These are phyloP conservation scores for Aureobasidium sp. DNA, from an alignment of 2,329 filamentous ascomycete species.

Conservation along the genomic window DNA sequence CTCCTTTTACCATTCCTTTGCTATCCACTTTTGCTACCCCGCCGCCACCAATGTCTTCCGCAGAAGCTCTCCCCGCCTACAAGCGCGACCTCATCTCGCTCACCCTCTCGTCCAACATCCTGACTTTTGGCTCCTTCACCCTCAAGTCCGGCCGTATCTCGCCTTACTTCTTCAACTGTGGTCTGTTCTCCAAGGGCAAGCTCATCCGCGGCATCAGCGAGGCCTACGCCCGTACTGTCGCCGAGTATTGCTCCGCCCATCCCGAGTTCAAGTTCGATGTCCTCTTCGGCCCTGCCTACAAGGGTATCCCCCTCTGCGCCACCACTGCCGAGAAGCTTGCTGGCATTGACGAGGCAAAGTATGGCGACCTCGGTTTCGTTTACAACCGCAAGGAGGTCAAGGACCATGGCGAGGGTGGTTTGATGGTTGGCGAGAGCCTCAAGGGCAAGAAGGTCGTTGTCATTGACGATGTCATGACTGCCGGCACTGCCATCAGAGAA, in stretches of 20 bases:
- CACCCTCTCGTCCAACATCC: constrained; percentile 60
- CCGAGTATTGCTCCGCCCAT: constrained; percentile 47
- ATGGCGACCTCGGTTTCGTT: constrained; percentile 67
- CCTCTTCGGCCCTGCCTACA: constrained; percentile 91
- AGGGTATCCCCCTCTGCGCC: constrained; percentile 86
- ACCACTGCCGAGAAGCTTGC: constrained; percentile 70
- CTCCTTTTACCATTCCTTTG: constrained; percentile 11
- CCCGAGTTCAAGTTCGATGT: constrained; percentile 64
- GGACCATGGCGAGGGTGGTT: constrained; percentile 89
- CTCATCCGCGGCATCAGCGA: constrained; percentile 70
- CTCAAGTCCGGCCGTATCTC: constrained; percentile 88
- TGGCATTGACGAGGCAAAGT: constrained; percentile 58
- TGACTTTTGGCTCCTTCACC: constrained; percentile 77
- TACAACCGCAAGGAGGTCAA: constrained; percentile 97
- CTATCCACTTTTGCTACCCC: constrained; percentile 13
- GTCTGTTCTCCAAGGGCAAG: constrained; percentile 75
- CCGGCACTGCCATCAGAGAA: constrained; percentile 88
- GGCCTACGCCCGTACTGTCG: constrained; percentile 65
- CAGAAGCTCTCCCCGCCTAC: constrained; percentile 40
- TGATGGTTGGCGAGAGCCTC: constrained; percentile 80
- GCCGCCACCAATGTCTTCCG: constrained; percentile 17
- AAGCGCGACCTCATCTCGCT: constrained; percentile 68
- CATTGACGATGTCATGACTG: constrained; percentile 94
- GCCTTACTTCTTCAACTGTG: constrained; percentile 97
- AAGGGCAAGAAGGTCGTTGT: constrained; percentile 82